Evolutionary conservation across 768 basidiomycete genomes (phyloP).

Genomic region (Suillus subaureus): DNA sequence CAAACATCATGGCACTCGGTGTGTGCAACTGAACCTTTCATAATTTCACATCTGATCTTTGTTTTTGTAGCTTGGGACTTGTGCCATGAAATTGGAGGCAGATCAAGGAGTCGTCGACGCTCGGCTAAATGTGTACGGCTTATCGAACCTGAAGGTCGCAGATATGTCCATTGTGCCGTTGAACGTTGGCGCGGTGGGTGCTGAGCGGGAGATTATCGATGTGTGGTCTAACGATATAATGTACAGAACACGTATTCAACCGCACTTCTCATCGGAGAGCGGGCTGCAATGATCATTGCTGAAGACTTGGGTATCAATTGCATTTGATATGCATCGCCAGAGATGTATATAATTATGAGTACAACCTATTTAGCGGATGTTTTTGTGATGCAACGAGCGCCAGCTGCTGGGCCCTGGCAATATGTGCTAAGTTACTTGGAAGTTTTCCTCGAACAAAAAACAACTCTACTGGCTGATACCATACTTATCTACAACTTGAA

Average conservation of each 20-base stretch:
- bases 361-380: no score
- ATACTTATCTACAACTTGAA: neutral
- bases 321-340: conserved; percentile 22
- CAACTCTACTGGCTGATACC: neutral
- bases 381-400: no score
- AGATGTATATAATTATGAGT: no score
- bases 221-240: neutral
- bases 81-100: conserved; percentile 64
- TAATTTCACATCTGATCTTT: neutral
- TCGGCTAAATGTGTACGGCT: conserved; percentile 64
- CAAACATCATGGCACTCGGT: conserved; percentile 38
- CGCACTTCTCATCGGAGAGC: conserved; percentile 30
- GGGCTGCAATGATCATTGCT: conserved; percentile 23
- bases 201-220: neutral
- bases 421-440: no score
- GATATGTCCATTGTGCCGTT: conserved; percentile 47
- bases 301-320: conserved; percentile 23
- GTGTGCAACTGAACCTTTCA: neutral
- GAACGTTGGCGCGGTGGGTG: conserved; percentile 38
- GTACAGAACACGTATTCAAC: conserved; percentile 27
- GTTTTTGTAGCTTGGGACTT: conserved; percentile 55
- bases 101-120: conserved; percentile 63
- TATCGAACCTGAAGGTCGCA: conserved; percentile 58
- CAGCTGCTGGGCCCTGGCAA: no score
- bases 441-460: no score